A percentile compares a stretch with the other conserved stretches of the same genome.
Evolutionary conservation across 2,329 filamentous ascomycete genomes (phyloP).

Genomic region (Paecilomyces niveus): DNA sequence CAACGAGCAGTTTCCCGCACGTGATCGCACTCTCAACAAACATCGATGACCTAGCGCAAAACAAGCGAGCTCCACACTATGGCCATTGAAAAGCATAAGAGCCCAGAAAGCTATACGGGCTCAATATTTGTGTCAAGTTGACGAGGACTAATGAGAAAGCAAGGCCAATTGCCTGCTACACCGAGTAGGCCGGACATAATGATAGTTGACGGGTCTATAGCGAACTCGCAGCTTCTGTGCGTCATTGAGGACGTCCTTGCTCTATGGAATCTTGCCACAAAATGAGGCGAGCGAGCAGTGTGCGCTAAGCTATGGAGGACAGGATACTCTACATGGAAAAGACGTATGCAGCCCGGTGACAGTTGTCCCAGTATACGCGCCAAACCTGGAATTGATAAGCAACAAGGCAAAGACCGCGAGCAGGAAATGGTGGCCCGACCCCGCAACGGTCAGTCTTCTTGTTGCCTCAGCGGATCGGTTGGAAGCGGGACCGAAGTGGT

Average conservation of each 20-base stretch:
- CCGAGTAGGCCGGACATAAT: neutral
- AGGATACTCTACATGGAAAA: neutral
- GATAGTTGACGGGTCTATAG: neutral
- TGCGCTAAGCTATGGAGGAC: neutral
- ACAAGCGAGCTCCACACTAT: neutral
- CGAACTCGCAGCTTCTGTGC: neutral
- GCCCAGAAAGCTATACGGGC: neutral
- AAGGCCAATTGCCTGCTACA: neutral
- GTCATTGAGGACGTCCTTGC: neutral
- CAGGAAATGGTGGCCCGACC: slow-evolving; percentile 15
- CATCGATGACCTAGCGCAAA: neutral
- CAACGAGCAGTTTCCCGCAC: neutral
- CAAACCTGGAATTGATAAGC: neutral
- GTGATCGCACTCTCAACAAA: neutral
- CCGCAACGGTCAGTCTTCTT: slow-evolving; percentile 8
- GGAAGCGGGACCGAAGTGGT: neutral
- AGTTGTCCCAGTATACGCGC: neutral
- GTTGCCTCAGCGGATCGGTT: neutral
- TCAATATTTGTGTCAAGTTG: neutral
- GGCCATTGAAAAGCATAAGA: neutral
- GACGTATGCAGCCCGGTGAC: neutral
- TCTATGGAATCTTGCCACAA: neutral
- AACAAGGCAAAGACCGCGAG: neutral
- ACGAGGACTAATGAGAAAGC: neutral
- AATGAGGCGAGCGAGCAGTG: neutral